Evolutionary conservation across 371 early-diverging fungal species (phyloP).

Genomic region (Mortierella sp.): DNA sequence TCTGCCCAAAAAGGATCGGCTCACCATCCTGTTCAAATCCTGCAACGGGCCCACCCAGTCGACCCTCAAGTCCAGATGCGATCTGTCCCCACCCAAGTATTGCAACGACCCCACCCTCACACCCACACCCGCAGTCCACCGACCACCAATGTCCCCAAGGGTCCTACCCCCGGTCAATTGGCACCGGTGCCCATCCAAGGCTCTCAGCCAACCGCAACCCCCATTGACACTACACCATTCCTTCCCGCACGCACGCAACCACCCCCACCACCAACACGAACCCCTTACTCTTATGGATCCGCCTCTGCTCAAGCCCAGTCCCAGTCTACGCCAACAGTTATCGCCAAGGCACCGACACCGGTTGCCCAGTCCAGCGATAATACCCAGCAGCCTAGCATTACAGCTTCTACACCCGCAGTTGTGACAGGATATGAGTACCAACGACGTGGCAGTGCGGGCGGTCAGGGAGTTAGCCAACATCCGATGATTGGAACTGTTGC

Average conservation of each 20-base stretch:
- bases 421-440: neutral
- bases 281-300: slow-evolving; percentile 41
- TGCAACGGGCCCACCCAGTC: slow-evolving; percentile 34
- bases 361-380: neutral
- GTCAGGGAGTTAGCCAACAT: neutral
- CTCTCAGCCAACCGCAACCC: neutral
- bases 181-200: neutral
- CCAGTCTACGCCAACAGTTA: neutral
- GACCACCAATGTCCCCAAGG: neutral
- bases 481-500: neutral
- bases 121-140: neutral
- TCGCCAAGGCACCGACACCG: neutral
- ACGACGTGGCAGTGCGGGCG: neutral
- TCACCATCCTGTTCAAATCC: slow-evolving; percentile 38
- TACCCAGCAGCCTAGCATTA: neutral
- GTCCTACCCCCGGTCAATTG: neutral
- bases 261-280: slow-evolving; percentile 38
- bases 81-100: slow-evolving; percentile 49
- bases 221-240: slow-evolving; percentile 15
- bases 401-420: neutral
- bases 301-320: slow-evolving; percentile 19
- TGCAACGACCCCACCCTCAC: slow-evolving; percentile 38
- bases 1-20: slow-evolving; percentile 8
- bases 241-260: slow-evolving; percentile 25
- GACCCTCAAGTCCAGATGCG: slow-evolving; percentile 41